phyloP scores from a whole-genome alignment of 352 stramenopile genomes.

The Globisporangium splendens region DNA sequence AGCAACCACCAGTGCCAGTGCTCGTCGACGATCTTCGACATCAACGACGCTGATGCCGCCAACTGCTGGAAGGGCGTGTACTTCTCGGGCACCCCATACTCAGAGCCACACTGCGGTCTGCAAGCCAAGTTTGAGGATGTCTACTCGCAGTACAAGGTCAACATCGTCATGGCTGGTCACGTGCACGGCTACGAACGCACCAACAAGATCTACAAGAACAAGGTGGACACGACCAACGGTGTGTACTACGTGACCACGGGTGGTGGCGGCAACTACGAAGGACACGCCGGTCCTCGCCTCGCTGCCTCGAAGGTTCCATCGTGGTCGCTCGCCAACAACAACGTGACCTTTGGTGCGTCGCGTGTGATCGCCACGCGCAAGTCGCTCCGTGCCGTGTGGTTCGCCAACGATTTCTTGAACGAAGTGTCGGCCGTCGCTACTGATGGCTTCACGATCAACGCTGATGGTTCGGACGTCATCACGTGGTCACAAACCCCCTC shows the following conservation, averaged over 20 bases:
- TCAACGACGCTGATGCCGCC: slow-evolving; percentile 23
- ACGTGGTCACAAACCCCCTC: slow-evolving; percentile 29
- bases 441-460: slow-evolving; percentile 49
- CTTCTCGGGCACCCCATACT: slow-evolving; percentile 27
- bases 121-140: slow-evolving; percentile 41
- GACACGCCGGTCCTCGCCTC: slow-evolving; percentile 33
- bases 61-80: slow-evolving; percentile 52
- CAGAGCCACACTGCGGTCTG: slow-evolving; percentile 41
- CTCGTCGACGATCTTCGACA: slow-evolving; percentile 34
- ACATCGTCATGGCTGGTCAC: slow-evolving; percentile 43
- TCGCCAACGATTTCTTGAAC: slow-evolving; percentile 38
- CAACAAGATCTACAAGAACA: slow-evolving; percentile 49
- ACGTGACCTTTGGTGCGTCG: slow-evolving; percentile 41
- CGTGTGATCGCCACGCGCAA: slow-evolving; percentile 42
- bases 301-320: slow-evolving; percentile 21
- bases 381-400: slow-evolving; percentile 41
- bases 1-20: slow-evolving; percentile 52
- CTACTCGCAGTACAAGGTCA: slow-evolving; percentile 36
- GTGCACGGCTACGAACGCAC: slow-evolving; percentile 51
- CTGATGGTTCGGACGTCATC: slow-evolving; percentile 29
- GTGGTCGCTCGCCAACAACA: slow-evolving; percentile 40
- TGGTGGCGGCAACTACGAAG: slow-evolving; percentile 49
- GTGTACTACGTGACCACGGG: slow-evolving; percentile 48
- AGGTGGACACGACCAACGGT: slow-evolving; percentile 29
- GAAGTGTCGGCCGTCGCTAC: slow-evolving; percentile 27